These are phyloP conservation scores for Pontederia paniculata DNA, from an alignment of 176 grass and related monocot species.

Conservation along the genomic window DNA sequence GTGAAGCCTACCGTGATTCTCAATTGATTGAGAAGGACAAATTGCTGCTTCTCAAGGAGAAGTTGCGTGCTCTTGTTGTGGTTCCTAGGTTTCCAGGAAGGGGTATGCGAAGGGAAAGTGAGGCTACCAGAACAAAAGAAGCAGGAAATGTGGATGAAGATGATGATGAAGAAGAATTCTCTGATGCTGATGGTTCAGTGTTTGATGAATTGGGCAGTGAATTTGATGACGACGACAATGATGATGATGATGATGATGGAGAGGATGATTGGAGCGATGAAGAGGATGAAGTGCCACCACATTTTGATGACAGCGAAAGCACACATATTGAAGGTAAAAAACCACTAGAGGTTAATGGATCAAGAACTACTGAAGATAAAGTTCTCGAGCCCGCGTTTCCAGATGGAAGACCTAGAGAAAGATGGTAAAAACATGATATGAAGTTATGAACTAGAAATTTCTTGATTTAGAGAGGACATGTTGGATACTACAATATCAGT, in stretches of 20 bases:
- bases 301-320: conserved; percentile 50
- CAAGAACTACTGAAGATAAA: conserved; percentile 15
- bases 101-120: not conserved
- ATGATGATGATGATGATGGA: conserved; percentile 41
- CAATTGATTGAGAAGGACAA: conserved; percentile 76
- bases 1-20: conserved; percentile 73
- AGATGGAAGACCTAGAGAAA: conserved; percentile 67
- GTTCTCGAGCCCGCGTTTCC: conserved; percentile 49
- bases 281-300: conserved; percentile 44
- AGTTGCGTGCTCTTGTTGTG: conserved; percentile 71
- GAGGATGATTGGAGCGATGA: conserved; percentile 76
- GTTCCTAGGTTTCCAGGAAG: conserved; percentile 45
- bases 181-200: conserved; percentile 59
- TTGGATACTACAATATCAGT: too few relatives aligned
- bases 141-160: conserved; percentile 27
- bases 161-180: conserved; percentile 52
- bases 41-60: conserved; percentile 84
- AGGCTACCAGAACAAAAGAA: conserved; percentile 24
- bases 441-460: too few relatives aligned
- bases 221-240: conserved; percentile 25
- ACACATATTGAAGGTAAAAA: conserved; percentile 21
- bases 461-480: too few relatives aligned
- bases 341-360: conserved; percentile 13
- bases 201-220: conserved; percentile 38
- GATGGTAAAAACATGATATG: conserved; percentile 35